Evolutionary conservation across 2,329 filamentous ascomycete genomes (phyloP).

Genomic region (Fusarium humuli): DNA sequence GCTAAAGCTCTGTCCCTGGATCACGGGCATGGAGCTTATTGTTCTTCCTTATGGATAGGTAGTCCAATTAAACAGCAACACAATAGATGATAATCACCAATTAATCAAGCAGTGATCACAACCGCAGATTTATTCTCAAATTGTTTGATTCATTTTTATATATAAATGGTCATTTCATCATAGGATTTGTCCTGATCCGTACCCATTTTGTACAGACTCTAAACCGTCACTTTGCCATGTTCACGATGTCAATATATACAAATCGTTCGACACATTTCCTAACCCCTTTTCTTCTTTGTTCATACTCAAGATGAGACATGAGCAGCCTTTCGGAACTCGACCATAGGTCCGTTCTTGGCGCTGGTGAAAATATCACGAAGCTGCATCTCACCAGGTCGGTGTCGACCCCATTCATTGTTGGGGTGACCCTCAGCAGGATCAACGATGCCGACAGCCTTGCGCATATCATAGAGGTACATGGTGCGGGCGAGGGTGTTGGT

Average conservation of each 20-base stretch:
- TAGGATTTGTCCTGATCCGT: background rate
- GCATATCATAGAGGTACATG: slow-evolving; percentile 71
- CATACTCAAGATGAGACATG: slow-evolving; percentile 16
- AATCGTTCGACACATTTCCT: background rate
- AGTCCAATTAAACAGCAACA: background rate
- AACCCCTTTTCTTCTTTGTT: background rate
- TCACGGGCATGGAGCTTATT: background rate
- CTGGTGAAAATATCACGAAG: slow-evolving; percentile 79
- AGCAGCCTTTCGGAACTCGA: slow-evolving; percentile 65
- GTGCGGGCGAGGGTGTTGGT: slow-evolving; percentile 70
- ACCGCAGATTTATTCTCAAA: background rate
- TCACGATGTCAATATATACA: background rate
- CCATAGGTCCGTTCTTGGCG: slow-evolving; percentile 75
- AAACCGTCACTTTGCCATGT: background rate
- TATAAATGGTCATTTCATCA: background rate
- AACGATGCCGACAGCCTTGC: slow-evolving; percentile 59
- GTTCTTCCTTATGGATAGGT: background rate
- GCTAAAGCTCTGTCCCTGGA: slow-evolving; percentile 19
- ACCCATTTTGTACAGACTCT: background rate
- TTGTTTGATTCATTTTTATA: background rate
- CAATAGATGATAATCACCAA: background rate
- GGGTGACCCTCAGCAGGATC: slow-evolving; percentile 65
- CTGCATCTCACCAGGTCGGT: slow-evolving; percentile 72
- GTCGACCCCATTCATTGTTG: slow-evolving; percentile 65
- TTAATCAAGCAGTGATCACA: background rate